Percentiles rank a stretch among this genome's conserved stretches.
Conservation (phyloP, 768 basidiomycete genomes). For the Kwoniella shandongensis region DNA sequence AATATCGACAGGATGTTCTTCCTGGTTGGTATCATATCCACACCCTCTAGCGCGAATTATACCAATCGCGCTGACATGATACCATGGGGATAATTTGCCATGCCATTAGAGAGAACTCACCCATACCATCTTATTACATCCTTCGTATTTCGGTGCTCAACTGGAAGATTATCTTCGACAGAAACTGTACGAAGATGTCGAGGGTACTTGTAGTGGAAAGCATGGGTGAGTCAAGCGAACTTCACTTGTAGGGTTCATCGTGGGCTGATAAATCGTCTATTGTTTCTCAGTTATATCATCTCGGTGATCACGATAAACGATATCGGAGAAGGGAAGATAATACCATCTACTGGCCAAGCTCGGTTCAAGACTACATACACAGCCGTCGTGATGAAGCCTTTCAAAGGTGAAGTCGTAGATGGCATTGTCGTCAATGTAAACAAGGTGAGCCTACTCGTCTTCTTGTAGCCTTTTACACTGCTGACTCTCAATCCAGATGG, state of each 20-base stretch:
- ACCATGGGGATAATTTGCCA: background rate
- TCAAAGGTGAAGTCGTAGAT: constrained; percentile 98
- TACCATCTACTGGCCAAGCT: constrained; percentile 88
- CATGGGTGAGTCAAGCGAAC: constrained; percentile 61
- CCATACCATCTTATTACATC: constrained; percentile 96
- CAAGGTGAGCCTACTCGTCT: constrained; percentile 63
- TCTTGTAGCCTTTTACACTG: background rate
- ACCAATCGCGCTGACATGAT: constrained; percentile 15
- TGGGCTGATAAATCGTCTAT: constrained; percentile 5
- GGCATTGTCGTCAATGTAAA: constrained; percentile 93
- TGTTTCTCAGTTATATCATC: constrained; percentile 50
- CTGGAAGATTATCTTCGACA: constrained; percentile 90
- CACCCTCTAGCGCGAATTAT: background rate
- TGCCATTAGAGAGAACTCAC: constrained; percentile 80
- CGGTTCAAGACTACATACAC: constrained; percentile 92
- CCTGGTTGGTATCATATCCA: constrained; percentile 43
- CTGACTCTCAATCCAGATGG: constrained; percentile 66
- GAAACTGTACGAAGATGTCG: constrained; percentile 92
- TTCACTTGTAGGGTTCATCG: constrained; percentile 4
- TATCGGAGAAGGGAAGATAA: constrained; percentile 87
- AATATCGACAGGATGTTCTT: constrained; percentile 43
- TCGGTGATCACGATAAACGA: constrained; percentile 64
- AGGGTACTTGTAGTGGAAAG: constrained; percentile 93
- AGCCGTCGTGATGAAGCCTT: constrained; percentile 99
- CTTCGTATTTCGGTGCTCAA: constrained; percentile 95